Conservation (phyloP, 345 rosid species). For the Pistacia vera region DNA sequence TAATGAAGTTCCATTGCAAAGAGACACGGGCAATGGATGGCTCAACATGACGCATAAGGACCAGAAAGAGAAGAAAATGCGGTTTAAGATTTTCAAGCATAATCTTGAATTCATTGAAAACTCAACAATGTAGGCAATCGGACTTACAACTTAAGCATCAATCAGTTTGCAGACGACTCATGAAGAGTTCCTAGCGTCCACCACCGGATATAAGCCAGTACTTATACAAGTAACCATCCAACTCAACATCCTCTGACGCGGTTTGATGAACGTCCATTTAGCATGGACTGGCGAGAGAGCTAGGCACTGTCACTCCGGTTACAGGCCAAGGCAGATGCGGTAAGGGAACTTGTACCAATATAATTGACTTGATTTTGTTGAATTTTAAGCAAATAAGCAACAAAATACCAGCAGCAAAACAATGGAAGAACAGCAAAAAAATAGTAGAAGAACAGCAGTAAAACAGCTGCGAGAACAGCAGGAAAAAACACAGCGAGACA, state of each 20-base stretch:
- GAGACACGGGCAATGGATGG: constrained; percentile 51
- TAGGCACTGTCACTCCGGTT: constrained; percentile 44
- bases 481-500: too few relatives aligned
- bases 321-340: constrained; percentile 51
- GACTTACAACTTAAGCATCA: constrained; percentile 34
- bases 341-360: constrained; percentile 13
- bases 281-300: constrained; percentile 44
- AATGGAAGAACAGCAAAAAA: too few relatives aligned
- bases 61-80: constrained; percentile 31
- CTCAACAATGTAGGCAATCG: constrained; percentile 31
- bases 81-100: constrained; percentile 42
- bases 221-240: background rate
- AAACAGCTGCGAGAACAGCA: too few relatives aligned
- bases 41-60: constrained; percentile 26
- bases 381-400: too few relatives aligned
- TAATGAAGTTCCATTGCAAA: constrained; percentile 32
- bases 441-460: too few relatives aligned
- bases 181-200: constrained; percentile 43
- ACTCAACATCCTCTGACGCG: too few relatives aligned
- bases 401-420: too few relatives aligned
- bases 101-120: constrained; percentile 42
- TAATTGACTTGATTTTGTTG: too few relatives aligned
- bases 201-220: constrained; percentile 30
- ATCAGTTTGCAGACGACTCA: constrained; percentile 52
- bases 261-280: constrained; percentile 15